Base-by-base conservation (phyloP, 768 basidiomycete genomes). In the Hygrophoropsis aurantiaca region DNA sequence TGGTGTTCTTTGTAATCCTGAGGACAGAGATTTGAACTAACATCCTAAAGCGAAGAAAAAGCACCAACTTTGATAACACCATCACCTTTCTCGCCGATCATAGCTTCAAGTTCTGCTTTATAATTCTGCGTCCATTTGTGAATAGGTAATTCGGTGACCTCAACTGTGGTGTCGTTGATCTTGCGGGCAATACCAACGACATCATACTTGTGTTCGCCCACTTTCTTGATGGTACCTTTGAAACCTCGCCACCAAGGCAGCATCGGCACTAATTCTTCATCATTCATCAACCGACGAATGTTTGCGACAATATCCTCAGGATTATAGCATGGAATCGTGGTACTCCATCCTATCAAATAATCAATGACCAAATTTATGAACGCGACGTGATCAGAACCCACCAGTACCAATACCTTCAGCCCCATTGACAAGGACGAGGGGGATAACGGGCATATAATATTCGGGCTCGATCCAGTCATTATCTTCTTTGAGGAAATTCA, bases 1-100 rank as follows among this genome's bases (percentile, higher is more conserved):
- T 97, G 94, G 60, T 98, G 86, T 62, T 98, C 97, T 68, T 91
- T 92, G 72, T 93, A 99, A 62, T 98, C 94, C 95, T 98, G 57
- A 34, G 35, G 24, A 40, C 21, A 27, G 48, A 33, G 15, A 8
- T 21, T 25, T 47, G 8, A 46, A 32, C n/a, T 11, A 27, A 30
- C 18, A 43, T 18, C 34, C 21, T 32, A 13, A 46, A 26, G 30
- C 30, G 3, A 46, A 20, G 30, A 40, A 11, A 20, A 37, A 25
- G 24, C 40, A n/a, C 43, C 11, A 26, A 83, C 94, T 80, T 95
- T 97, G 71, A 97, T 77, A 16, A 78, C 64, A 3, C 88, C 84
- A 15, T 87, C 84, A 9, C 81, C 81, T 64, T 97, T 95, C 54
- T 93, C 87, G 5, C 85, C 85, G 39, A 91, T 83, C 88, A 95